These are phyloP conservation scores for Raphidocelis subcapitata DNA, from an alignment of 139 green algal species.

Conservation along the genomic window DNA sequence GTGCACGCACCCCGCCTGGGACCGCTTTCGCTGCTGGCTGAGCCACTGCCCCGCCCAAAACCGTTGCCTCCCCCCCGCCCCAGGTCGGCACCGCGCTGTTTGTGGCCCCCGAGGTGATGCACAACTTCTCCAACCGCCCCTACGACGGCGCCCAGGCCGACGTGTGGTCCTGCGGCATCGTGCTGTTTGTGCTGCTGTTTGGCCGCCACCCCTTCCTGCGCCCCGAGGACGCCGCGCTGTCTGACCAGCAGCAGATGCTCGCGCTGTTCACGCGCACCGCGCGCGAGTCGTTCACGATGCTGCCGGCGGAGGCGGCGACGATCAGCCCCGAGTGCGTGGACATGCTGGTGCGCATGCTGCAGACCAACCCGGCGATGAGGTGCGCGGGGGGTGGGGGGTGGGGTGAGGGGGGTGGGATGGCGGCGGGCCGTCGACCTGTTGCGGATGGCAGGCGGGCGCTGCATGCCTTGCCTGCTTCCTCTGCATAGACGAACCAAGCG, in stretches of 20 bases:
- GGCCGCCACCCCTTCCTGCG: slow-evolving; percentile 48
- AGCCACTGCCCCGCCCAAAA: too few species aligned
- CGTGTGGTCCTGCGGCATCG: slow-evolving; percentile 65
- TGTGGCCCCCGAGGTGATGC: slow-evolving; percentile 62
- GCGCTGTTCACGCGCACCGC: slow-evolving; percentile 34
- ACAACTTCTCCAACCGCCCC: slow-evolving; percentile 34
- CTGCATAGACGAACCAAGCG: too few species aligned
- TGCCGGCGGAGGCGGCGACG: slow-evolving; percentile 19
- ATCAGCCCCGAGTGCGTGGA: slow-evolving; percentile 34
- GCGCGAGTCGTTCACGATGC: slow-evolving; percentile 15
- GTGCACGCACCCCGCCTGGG: too few species aligned
- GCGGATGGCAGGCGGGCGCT: too few species aligned
- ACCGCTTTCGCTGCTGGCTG: too few species aligned
- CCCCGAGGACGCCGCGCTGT: slow-evolving; percentile 20
- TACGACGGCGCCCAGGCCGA: slow-evolving; percentile 50
- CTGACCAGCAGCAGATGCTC: slow-evolving; percentile 38
- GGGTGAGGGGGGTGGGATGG: not conserved
- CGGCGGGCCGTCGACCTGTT: too few species aligned
- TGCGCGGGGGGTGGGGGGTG: not conserved
- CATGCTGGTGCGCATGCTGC: slow-evolving; percentile 46
- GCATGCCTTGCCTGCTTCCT: too few species aligned
- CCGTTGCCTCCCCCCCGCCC: too few species aligned
- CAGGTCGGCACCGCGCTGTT: slow-evolving; percentile 58
- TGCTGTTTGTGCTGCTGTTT: slow-evolving; percentile 70
- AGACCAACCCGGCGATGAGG: slow-evolving; percentile 17